Conservation (phyloP, 345 rosid species). For the Eucalyptus cloeziana region DNA sequence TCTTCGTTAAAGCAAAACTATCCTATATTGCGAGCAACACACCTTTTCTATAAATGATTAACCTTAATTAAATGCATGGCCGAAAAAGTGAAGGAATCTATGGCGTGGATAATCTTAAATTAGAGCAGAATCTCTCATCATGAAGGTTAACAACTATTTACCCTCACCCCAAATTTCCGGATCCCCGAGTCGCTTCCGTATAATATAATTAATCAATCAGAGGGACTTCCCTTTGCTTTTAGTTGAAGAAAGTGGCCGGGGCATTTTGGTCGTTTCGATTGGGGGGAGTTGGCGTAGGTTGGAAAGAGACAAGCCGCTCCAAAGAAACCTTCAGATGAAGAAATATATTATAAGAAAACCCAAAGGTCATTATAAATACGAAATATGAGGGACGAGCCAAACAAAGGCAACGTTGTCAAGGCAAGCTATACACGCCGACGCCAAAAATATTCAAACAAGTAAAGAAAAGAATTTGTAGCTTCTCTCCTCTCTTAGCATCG, state of each 20-base stretch:
- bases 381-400: neutral
- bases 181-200: conserved; percentile 12
- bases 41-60: neutral
- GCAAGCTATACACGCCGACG: neutral
- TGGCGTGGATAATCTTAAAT: neutral
- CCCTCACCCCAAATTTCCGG: conserved; percentile 11
- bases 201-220: neutral
- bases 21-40: neutral
- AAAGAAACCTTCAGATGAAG: neutral
- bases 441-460: conserved; percentile 1
- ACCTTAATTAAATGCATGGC: neutral
- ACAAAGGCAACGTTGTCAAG: neutral
- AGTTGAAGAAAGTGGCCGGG: neutral
- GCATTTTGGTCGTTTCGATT: neutral
- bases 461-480: conserved; percentile 5
- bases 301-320: neutral
- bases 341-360: neutral
- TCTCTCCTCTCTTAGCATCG: neutral
- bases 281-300: neutral
- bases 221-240: neutral
- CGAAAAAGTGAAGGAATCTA: neutral
- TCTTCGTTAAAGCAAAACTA: neutral
- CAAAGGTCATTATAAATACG: neutral
- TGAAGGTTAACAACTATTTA: neutral
- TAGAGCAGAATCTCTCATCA: conserved; percentile 3